Conservation (phyloP, 148 eudicot species). For the Camellia lanceoleosa region DNA sequence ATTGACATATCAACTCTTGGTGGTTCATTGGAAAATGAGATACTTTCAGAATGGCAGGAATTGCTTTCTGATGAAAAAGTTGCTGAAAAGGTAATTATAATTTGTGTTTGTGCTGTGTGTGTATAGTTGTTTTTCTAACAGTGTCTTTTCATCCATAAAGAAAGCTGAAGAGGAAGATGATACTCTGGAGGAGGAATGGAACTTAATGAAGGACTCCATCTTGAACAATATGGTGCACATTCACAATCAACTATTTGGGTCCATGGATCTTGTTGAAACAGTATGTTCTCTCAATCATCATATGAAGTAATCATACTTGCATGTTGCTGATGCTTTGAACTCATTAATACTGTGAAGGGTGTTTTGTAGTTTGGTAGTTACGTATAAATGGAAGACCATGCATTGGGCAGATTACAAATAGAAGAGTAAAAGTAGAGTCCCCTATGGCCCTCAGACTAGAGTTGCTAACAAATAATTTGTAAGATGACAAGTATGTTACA, state of each 20-base stretch:
- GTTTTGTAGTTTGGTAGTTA: no score
- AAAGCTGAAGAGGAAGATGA: constrained; percentile 42
- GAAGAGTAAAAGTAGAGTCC: no score
- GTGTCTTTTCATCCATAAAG: constrained; percentile 18
- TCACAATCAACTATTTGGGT: constrained; percentile 74
- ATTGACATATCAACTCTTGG: constrained; percentile 58
- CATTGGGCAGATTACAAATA: not conserved
- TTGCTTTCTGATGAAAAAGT: constrained; percentile 50
- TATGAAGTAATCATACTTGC: not conserved
- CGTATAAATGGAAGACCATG: not conserved
- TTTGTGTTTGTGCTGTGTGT: not conserved
- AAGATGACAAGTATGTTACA: no score
- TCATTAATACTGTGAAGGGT: not conserved
- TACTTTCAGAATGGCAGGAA: constrained; percentile 83
- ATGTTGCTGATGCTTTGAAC: not conserved
- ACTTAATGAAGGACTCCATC: constrained; percentile 49
- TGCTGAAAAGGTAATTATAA: constrained; percentile 33
- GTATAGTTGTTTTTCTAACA: constrained; percentile 1
- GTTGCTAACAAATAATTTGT: no score
- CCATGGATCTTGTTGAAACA: constrained; percentile 51
- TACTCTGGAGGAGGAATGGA: constrained; percentile 50
- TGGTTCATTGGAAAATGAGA: constrained; percentile 48
- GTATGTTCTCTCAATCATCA: constrained; percentile 33
- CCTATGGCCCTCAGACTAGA: no score
- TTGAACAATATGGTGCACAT: constrained; percentile 55